phyloP scores from a whole-genome alignment of 148 eudicot genomes.

The Heliosperma pusillum region DNA sequence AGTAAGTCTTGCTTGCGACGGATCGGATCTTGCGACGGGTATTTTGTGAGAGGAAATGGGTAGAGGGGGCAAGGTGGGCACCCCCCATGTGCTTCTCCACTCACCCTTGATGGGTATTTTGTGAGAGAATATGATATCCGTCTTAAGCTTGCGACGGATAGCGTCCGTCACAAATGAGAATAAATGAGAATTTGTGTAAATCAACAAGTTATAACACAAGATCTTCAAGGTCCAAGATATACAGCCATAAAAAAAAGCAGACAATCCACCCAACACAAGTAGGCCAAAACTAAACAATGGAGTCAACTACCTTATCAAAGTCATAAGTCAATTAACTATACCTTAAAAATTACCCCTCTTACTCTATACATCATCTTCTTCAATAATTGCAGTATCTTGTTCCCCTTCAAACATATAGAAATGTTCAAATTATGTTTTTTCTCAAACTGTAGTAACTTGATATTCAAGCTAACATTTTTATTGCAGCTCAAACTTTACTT shows the following conservation, averaged over 20 bases:
- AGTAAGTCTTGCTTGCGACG: no score
- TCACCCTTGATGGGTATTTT: no score
- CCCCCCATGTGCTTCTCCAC: no score
- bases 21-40: no score
- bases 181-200: no score
- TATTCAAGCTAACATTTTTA: conserved; percentile 15
- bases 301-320: conserved; percentile 3
- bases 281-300: not conserved
- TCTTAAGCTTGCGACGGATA: no score
- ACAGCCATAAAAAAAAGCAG: not conserved
- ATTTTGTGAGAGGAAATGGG: no score
- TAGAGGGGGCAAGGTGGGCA: no score
- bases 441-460: not conserved
- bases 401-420: not conserved
- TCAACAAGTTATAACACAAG: not conserved
- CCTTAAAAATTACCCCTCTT: conserved; percentile 7
- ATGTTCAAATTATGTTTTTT: not conserved
- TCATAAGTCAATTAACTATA: not conserved
- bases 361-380: not conserved
- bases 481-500: not conserved
- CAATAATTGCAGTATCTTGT: not conserved
- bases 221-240: conserved; percentile 20
- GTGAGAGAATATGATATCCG: no score
- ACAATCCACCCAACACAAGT: not conserved
- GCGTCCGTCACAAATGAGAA: no score